Evolutionary conservation across 2,329 filamentous ascomycete genomes (phyloP).

Genomic region (Colletotrichum spaethianum): DNA sequence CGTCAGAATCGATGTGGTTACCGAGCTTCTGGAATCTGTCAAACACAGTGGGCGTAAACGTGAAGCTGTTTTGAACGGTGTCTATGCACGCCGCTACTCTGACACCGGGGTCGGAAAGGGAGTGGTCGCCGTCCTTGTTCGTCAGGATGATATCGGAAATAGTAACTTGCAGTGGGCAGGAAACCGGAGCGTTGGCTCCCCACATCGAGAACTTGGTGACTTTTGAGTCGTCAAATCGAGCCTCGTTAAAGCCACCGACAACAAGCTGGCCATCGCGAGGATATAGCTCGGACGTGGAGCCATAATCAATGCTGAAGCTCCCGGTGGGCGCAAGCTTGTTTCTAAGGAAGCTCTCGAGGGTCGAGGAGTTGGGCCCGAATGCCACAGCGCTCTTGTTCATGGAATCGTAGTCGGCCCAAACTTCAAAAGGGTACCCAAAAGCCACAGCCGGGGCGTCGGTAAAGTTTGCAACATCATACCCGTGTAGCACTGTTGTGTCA

Average conservation of each 20-base stretch:
- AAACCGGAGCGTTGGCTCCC: slow-evolving; percentile 29
- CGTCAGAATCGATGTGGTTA: slow-evolving; percentile 21
- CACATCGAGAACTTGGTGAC: slow-evolving; percentile 37
- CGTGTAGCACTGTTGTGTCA: slow-evolving; percentile 33
- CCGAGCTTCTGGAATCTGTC: slow-evolving; percentile 26
- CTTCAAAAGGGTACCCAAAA: slow-evolving; percentile 39
- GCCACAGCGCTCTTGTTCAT: slow-evolving; percentile 42
- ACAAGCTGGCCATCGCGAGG: slow-evolving; percentile 40
- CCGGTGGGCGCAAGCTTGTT: slow-evolving; percentile 27
- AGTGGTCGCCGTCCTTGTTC: slow-evolving; percentile 41
- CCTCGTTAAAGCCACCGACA: slow-evolving; percentile 40
- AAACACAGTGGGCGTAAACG: slow-evolving; percentile 40
- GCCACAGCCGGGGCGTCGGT: slow-evolving; percentile 38
- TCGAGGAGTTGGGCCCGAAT: slow-evolving; percentile 41
- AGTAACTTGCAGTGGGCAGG: slow-evolving; percentile 41
- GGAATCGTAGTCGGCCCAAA: slow-evolving; percentile 41
- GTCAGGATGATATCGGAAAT: slow-evolving; percentile 39
- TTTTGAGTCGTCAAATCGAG: slow-evolving; percentile 34
- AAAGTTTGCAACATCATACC: slow-evolving; percentile 40
- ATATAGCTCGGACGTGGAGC: slow-evolving; percentile 39
- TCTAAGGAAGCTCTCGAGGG: slow-evolving; percentile 31
- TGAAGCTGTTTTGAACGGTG: slow-evolving; percentile 42
- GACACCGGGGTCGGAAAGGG: slow-evolving; percentile 36
- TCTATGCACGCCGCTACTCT: slow-evolving; percentile 42
- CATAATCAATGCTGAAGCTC: slow-evolving; percentile 39